phyloP scores from a whole-genome alignment of 495 filamentous ascomycete species.

The Penicillium robsamsonii region DNA sequence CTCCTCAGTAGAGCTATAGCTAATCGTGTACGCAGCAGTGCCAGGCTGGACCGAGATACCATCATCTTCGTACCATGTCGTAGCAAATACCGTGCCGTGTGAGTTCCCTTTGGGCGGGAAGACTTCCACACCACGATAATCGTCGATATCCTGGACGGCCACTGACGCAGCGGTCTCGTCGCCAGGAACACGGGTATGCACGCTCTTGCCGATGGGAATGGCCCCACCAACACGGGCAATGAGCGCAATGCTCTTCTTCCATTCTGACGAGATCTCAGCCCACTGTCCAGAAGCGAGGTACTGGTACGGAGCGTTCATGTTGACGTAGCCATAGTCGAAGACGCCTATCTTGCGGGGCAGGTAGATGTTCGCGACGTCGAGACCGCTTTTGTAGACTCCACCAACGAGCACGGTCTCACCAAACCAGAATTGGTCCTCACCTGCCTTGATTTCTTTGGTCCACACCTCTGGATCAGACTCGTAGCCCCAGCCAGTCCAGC shows the following conservation, averaged over 20 bases:
- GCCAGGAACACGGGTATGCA: constrained; percentile 55
- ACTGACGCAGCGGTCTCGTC: constrained; percentile 53
- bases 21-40: constrained; percentile 44
- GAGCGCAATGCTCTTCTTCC: constrained; percentile 59
- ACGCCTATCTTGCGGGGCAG: constrained; percentile 49
- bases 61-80: constrained; percentile 64
- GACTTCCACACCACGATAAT: constrained; percentile 62
- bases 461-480: constrained; percentile 62
- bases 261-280: constrained; percentile 56
- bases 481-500: constrained; percentile 69
- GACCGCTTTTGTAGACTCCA: constrained; percentile 61
- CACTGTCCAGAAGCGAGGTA: constrained; percentile 59
- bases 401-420: constrained; percentile 63
- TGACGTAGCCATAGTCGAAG: constrained; percentile 57
- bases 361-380: constrained; percentile 53
- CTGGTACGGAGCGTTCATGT: constrained; percentile 59
- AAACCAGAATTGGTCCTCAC: constrained; percentile 70
- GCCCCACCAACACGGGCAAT: constrained; percentile 60
- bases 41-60: constrained; percentile 50
- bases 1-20: constrained; percentile 45
- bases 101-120: constrained; percentile 52
- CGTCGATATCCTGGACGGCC: constrained; percentile 54
- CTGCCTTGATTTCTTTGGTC: constrained; percentile 51
- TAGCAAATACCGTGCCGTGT: constrained; percentile 38
- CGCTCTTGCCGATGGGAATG: constrained; percentile 55